Evolutionary conservation across 2,329 filamentous ascomycete species (phyloP).

Genomic region (Trichothecium sympodiale): DNA sequence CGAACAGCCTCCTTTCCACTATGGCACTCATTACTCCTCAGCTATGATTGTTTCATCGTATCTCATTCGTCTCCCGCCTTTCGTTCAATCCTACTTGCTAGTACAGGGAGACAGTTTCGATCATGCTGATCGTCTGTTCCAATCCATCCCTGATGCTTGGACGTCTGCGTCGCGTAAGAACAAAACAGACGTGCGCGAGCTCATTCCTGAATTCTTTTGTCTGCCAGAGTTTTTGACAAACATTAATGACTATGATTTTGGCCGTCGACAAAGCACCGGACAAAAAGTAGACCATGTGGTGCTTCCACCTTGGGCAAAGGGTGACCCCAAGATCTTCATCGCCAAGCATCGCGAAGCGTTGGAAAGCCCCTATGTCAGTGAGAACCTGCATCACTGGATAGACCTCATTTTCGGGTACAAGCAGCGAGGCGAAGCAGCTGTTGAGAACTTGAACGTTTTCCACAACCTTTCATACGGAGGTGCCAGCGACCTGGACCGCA

Average conservation of each 20-base stretch:
- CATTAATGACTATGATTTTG: slow-evolving; percentile 89
- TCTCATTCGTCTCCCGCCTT: slow-evolving; percentile 86
- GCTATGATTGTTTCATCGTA: slow-evolving; percentile 98
- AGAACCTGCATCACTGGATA: slow-evolving; percentile 87
- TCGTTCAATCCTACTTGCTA: slow-evolving; percentile 88
- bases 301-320: slow-evolving; percentile 94
- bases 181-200: slow-evolving; percentile 86
- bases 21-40: slow-evolving; percentile 96
- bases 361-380: slow-evolving; percentile 85
- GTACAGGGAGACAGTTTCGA: slow-evolving; percentile 95
- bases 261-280: slow-evolving; percentile 68
- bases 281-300: slow-evolving; percentile 75
- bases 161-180: slow-evolving; percentile 78
- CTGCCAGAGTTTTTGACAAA: slow-evolving; percentile 93
- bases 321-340: slow-evolving; percentile 90
- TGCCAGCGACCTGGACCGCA: slow-evolving; percentile 83
- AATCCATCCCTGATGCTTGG: slow-evolving; percentile 87
- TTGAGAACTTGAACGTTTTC: slow-evolving; percentile 90
- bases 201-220: slow-evolving; percentile 96
- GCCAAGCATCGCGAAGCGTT: slow-evolving; percentile 90
- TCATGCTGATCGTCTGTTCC: slow-evolving; percentile 89
- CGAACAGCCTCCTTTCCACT: slow-evolving; percentile 88
- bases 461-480: slow-evolving; percentile 93
- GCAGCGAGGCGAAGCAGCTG: slow-evolving; percentile 82
- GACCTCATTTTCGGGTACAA: slow-evolving; percentile 91